Base-by-base conservation (phyloP, 495 filamentous ascomycete genomes). In the Sporormia fimetaria region DNA sequence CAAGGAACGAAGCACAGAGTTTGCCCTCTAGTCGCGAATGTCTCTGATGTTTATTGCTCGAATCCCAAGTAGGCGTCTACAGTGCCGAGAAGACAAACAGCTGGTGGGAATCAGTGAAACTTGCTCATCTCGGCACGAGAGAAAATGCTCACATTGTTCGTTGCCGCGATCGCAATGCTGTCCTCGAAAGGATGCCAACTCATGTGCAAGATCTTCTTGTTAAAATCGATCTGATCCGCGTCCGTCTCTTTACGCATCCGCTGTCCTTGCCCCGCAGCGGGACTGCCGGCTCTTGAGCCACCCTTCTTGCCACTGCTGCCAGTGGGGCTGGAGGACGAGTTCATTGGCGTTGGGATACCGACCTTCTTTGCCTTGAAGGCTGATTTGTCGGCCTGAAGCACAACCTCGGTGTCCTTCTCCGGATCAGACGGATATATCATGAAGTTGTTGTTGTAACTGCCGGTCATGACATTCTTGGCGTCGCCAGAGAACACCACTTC, bases 151-250 rank as follows among this genome's bases (percentile, higher is more conserved):
- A 96, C 90, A 64, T 98, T 98, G 70, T 98, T 98, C 46, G 90
- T 98, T 34, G 90, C 90, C 44, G 90, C 90, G 71, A 98, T 98
- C 29, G 90, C 90, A 68, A 98, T 98, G 65, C 88, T 95, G 67
- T 98, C 90, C 68, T 98, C 90, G 59, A 86, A 94, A 33, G 90
- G 90, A 76, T 98, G 90, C 90, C 90, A 98, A 66, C 90, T 96
- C 90, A 98, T 98, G 61, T 98, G 90, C 61, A 98, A 58, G 60
- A 98, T 98, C 77, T 98, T 98, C 80, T 98, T 98, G 73, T 98
- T 96, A 67, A 96, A 98, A 60, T 98, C 90, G 64, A 98, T 98
- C 67, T 95, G 88, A 62, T 98, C 90, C 47, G 90, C 90, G 63
- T 98, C 90, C 36, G 92, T 98, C 69, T 98, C 90, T 67, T 95